These are phyloP conservation scores for Testicularia cyperi DNA, from an alignment of 1,284 basidiomycete genomes.

Conservation along the genomic window DNA sequence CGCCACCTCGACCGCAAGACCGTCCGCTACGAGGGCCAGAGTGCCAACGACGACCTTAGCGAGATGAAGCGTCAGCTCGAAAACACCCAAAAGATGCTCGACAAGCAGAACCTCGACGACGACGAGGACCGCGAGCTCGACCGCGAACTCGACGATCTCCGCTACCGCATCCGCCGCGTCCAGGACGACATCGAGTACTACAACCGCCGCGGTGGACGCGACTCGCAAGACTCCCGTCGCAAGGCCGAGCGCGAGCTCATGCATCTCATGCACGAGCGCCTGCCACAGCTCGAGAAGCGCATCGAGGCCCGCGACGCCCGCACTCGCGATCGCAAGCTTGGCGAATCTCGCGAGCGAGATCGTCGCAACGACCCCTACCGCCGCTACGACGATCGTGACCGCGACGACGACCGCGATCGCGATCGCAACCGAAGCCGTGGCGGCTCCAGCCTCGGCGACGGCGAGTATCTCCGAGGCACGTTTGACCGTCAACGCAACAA, in stretches of 20 bases:
- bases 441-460: conserved; percentile 26
- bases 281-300: conserved; percentile 85
- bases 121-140: conserved; percentile 72
- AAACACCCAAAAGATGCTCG: conserved; percentile 79
- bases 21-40: conserved; percentile 74
- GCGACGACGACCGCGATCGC: conserved; percentile 30
- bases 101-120: conserved; percentile 76
- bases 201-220: conserved; percentile 73
- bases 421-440: conserved; percentile 12
- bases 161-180: conserved; percentile 80
- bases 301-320: conserved; percentile 78
- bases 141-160: conserved; percentile 83
- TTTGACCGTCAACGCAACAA: conserved; percentile 17
- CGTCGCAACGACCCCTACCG: conserved; percentile 71
- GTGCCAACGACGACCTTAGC: conserved; percentile 69
- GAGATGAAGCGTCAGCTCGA: conserved; percentile 85
- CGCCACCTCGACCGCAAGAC: conserved; percentile 85
- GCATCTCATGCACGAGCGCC: conserved; percentile 81
- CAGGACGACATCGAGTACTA: conserved; percentile 92
- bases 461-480: conserved; percentile 46
- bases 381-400: conserved; percentile 22
- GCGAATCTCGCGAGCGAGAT: conserved; percentile 72
- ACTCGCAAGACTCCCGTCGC: conserved; percentile 75
- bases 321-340: conserved; percentile 67
- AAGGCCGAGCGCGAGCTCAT: conserved; percentile 86